These are phyloP conservation scores for Tylopilus sp. DNA, from an alignment of 768 basidiomycete species.

Conservation along the genomic window DNA sequence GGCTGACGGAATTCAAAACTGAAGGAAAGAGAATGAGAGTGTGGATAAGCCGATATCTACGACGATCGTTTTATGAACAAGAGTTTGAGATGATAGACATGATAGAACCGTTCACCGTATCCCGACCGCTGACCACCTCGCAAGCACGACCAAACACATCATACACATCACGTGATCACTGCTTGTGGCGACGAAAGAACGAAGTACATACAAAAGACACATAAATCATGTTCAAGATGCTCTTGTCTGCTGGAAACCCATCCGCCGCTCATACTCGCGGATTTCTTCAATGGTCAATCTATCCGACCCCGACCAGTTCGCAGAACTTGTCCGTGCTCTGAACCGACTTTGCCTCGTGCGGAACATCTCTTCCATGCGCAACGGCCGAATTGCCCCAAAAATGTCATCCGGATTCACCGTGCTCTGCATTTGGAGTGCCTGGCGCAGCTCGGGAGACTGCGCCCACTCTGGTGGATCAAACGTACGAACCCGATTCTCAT, in stretches of 20 bases:
- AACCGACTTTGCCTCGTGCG: slow-evolving; percentile 73
- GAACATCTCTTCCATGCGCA: slow-evolving; percentile 95
- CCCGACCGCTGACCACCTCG: slow-evolving; percentile 9
- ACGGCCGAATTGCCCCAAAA: slow-evolving; percentile 83
- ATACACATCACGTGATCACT: slow-evolving; percentile 15
- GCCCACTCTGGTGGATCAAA: slow-evolving; percentile 85
- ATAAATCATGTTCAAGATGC: slow-evolving; percentile 16
- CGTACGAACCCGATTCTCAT: slow-evolving; percentile 74
- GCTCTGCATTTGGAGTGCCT: slow-evolving; percentile 78
- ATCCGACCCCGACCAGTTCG: slow-evolving; percentile 96
- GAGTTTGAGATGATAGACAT: slow-evolving; percentile 25
- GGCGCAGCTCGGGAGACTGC: slow-evolving; percentile 80
- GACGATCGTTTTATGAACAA: slow-evolving; percentile 33
- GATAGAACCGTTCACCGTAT: slow-evolving; percentile 23
- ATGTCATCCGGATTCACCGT: slow-evolving; percentile 88
- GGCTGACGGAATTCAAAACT: slow-evolving; percentile 24
- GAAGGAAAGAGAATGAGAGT: slow-evolving; percentile 32
- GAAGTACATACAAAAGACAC: background rate
- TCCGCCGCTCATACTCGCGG: slow-evolving; percentile 80
- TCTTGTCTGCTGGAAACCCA: slow-evolving; percentile 66
- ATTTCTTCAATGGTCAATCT: slow-evolving; percentile 81
- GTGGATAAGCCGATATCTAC: slow-evolving; percentile 23
- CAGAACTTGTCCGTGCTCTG: slow-evolving; percentile 87
- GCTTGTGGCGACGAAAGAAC: background rate
- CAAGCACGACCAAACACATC: slow-evolving; percentile 25